Evolutionary conservation across 129 eudicot species (phyloP), one percentile per base, ranked within the genome.

Genomic region (Calendula officinalis): DNA sequence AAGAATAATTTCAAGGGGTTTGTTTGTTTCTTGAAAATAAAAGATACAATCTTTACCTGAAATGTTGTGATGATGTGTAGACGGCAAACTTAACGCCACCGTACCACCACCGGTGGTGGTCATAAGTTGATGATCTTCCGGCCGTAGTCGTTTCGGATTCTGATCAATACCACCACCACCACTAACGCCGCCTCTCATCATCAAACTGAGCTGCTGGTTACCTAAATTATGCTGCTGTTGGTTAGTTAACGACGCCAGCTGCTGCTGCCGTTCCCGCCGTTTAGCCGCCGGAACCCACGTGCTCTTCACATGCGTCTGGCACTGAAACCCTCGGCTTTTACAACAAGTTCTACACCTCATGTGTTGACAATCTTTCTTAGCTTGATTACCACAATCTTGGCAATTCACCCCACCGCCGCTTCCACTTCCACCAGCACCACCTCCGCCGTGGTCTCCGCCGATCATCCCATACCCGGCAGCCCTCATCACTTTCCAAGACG

Each of bases 241-340:
- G 12, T 63, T 59, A 10, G 70, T 64, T 35, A 79, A 56, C 27
- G 78, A 32, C 1, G 80, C 13, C 8, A 69, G 67, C 43, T 84
- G 89, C 17, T 85, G 96, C 1, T 77, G 87, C 6, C 94, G 67
- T 66, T 89, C 97, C 13, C 97, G 83, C 38, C 97, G 74, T 60
- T 83, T 85, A 14, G 94, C 88, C 1, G 97, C 97, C 3, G 97
- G 97, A 57, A 89, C 88, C 97, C 97, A 89, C 5, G 96, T 88
- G 85, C 94, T 85, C 71, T 85, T 88, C 55, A 88, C 82, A 52
- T 88, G 96, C 8, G 96, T 89, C 30, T 81, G 87, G 46, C 97
- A 89, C 27, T 57, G 85, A 66, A 82, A 81, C 44, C 97, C 97
- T 17, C 95, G 78, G 69, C 95, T 85, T 72, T 85, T 85, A 8